Evolutionary conservation across 139 green algal genomes (phyloP).

Genomic region (Trebouxia sp.): DNA sequence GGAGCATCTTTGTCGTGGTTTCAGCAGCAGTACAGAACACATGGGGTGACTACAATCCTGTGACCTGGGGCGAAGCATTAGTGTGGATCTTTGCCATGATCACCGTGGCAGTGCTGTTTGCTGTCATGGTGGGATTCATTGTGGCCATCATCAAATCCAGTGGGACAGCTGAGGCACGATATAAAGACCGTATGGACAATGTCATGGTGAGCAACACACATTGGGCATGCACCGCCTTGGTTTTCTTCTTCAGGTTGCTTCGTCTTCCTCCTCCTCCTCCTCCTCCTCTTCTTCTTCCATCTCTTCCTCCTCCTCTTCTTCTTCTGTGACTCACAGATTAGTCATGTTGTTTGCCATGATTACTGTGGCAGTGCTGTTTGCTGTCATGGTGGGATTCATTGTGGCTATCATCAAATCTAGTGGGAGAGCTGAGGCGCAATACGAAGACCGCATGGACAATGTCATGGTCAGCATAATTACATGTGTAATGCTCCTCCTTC

Average conservation of each 20-base stretch:
- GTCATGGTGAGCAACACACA: conserved; percentile 5
- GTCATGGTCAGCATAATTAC: not conserved
- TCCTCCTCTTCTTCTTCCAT: too few species aligned
- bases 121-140: conserved; percentile 19
- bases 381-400: conserved; percentile 19
- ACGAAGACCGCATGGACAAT: not conserved
- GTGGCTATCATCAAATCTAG: not conserved
- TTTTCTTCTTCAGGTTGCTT: not conserved
- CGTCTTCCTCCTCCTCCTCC: too few species aligned
- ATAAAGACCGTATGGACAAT: not conserved
- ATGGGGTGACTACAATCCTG: conserved; percentile 30
- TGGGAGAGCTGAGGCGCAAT: not conserved
- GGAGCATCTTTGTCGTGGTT: conserved; percentile 15
- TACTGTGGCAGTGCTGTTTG: conserved; percentile 23
- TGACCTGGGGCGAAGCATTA: conserved; percentile 34
- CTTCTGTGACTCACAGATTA: too few species aligned
- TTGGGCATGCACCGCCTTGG: too few species aligned
- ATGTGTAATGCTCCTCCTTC: too few species aligned
- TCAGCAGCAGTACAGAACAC: conserved; percentile 29
- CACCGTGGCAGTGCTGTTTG: conserved; percentile 18
- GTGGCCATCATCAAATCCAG: not conserved
- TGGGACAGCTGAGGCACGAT: not conserved
- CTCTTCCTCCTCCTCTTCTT: too few species aligned
- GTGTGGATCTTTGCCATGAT: conserved; percentile 36
- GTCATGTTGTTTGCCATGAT: conserved; percentile 34